Conservation (phyloP, 225 moss, liverwort and hornwort genomes). For the Straminergon stramineum region DNA sequence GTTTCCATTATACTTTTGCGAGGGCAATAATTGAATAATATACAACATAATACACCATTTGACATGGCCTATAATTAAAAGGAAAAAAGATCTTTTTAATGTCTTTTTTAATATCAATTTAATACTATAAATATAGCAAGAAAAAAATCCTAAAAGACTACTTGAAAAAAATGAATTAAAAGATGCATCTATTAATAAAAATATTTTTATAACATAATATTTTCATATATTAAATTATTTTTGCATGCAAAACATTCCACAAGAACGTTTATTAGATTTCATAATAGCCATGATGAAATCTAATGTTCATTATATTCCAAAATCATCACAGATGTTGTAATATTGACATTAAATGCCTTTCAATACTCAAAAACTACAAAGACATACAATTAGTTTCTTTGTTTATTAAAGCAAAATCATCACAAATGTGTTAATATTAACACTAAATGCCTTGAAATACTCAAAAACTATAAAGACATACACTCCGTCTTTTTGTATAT, state of each 20-base stretch:
- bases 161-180: background rate
- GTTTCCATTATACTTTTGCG: background rate
- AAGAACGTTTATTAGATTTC: background rate
- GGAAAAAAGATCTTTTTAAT: accelerated
- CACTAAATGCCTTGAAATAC: background rate
- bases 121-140: background rate
- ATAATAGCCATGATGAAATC: background rate
- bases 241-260: accelerated
- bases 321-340: background rate
- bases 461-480: background rate
- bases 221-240: background rate
- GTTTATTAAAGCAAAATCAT: too few relatives aligned
- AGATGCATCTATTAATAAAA: background rate
- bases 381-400: too few relatives aligned
- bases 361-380: background rate
- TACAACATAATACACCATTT: background rate
- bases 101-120: background rate
- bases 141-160: background rate
- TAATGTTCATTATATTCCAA: too few relatives aligned
- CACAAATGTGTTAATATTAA: background rate
- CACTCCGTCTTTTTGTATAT: too few relatives aligned
- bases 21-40: too few relatives aligned
- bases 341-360: background rate
- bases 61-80: background rate
- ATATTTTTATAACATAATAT: background rate